Conservation (phyloP, 2,329 filamentous ascomycete species). For the Myriosclerotinia duriaeana region DNA sequence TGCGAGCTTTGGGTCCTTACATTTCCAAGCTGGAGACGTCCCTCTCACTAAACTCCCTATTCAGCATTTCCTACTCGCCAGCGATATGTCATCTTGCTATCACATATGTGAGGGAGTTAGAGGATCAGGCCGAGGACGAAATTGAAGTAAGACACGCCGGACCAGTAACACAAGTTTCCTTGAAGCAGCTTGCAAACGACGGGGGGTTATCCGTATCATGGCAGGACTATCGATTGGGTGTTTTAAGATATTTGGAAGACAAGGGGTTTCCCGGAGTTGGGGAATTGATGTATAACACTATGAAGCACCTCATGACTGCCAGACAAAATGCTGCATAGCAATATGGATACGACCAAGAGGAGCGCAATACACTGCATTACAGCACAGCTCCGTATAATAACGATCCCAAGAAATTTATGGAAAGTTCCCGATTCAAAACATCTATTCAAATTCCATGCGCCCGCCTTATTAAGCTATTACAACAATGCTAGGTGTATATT, state of each 20-base stretch:
- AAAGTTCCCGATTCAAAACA: background rate
- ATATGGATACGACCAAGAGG: background rate
- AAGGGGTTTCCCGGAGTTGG: constrained; percentile 65
- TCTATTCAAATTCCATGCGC: constrained; percentile 4
- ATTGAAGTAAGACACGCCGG: constrained; percentile 58
- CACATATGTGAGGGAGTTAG: constrained; percentile 54
- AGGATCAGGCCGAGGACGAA: constrained; percentile 51
- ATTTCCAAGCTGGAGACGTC: constrained; percentile 49
- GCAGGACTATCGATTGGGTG: constrained; percentile 73
- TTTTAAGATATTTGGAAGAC: constrained; percentile 65
- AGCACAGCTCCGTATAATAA: background rate
- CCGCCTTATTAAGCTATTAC: constrained; percentile 14
- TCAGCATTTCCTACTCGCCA: constrained; percentile 60
- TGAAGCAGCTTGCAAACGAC: constrained; percentile 60
- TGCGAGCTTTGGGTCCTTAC: constrained; percentile 52
- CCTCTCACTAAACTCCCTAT: constrained; percentile 50
- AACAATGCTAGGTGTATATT: constrained; percentile 11
- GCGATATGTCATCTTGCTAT: constrained; percentile 57
- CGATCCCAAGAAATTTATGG: background rate
- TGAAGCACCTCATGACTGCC: constrained; percentile 65
- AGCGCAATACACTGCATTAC: background rate
- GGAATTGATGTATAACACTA: constrained; percentile 75
- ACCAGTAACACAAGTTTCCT: constrained; percentile 67
- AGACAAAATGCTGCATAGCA: constrained; percentile 9
- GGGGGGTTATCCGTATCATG: constrained; percentile 68